Percentiles rank a stretch among this genome's conserved stretches.
Evolutionary conservation across 352 stramenopile genomes (phyloP).

Genomic region (Phytopythium delawarense): DNA sequence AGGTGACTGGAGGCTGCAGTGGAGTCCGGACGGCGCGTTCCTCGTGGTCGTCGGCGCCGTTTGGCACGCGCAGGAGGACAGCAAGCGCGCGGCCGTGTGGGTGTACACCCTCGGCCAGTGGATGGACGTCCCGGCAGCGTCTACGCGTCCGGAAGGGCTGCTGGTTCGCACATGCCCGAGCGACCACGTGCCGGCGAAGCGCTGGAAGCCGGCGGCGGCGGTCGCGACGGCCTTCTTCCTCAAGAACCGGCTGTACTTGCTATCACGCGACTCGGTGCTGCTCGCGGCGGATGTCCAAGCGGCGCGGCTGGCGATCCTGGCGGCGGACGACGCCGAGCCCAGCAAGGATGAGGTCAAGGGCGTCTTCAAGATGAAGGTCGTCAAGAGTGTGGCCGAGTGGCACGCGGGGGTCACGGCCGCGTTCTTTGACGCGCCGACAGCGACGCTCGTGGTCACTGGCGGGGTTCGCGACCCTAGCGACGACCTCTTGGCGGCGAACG

Average conservation of each 20-base stretch:
- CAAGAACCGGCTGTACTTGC: constrained; percentile 31
- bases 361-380: constrained; percentile 32
- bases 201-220: constrained; percentile 29
- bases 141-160: constrained; percentile 5
- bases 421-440: constrained; percentile 30
- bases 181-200: constrained; percentile 33
- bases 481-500: constrained; percentile 36
- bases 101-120: constrained; percentile 31
- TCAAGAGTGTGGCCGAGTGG: constrained; percentile 52
- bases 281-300: constrained; percentile 46
- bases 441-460: constrained; percentile 49
- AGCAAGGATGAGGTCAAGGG: constrained; percentile 10
- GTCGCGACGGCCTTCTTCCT: constrained; percentile 44
- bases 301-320: constrained; percentile 36
- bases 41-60: constrained; percentile 39
- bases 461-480: constrained; percentile 51
- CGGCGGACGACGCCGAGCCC: constrained; percentile 16
- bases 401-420: constrained; percentile 46
- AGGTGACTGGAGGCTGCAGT: constrained; percentile 27
- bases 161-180: constrained; percentile 29
- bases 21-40: constrained; percentile 52
- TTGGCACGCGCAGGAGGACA: constrained; percentile 8
- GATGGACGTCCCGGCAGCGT: constrained; percentile 14
- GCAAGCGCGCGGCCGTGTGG: constrained; percentile 32
- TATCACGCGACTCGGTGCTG: constrained; percentile 36